Evolutionary conservation across 176 grass and related monocot species (phyloP).

Genomic region (Oryza longistaminata): DNA sequence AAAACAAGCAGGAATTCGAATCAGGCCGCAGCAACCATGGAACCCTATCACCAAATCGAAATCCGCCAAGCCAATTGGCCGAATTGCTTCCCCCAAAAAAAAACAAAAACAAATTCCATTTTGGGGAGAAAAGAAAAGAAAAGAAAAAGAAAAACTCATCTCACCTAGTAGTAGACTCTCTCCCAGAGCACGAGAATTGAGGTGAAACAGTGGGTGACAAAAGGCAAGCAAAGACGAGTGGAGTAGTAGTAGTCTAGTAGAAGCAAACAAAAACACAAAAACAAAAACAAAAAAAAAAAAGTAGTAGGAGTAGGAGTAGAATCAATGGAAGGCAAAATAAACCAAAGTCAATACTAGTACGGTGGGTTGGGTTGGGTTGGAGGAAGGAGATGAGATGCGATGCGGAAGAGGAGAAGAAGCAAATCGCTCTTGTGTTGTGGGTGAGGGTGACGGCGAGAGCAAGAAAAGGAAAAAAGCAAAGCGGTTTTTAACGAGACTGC

Average conservation of each 20-base stretch:
- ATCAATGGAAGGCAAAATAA: not conserved
- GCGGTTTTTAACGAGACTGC: no score
- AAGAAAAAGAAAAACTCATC: not conserved
- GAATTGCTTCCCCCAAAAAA: not conserved
- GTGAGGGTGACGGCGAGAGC: no score
- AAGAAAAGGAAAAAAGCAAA: no score
- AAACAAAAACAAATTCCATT: not conserved
- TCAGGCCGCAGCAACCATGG: not conserved
- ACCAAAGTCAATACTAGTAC: not conserved
- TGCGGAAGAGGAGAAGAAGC: no score
- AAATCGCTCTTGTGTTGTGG: no score
- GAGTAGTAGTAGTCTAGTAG: no score
- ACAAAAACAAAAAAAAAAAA: no score
- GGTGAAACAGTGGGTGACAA: conserved; percentile 24
- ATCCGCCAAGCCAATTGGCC: not conserved
- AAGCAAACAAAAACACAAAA: not conserved
- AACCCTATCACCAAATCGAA: not conserved
- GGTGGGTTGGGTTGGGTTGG: not conserved
- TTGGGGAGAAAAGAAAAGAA: not conserved
- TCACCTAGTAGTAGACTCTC: not conserved
- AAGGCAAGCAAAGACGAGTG: not conserved
- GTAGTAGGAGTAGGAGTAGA: no score
- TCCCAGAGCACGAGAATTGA: conserved; percentile 29
- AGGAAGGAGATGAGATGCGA: not conserved
- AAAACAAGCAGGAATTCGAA: not conserved